A percentile compares a stretch with the other conserved stretches of the same genome.
phyloP scores from a whole-genome alignment of 805 yeast genomes.

The Suhomyces prunicola region DNA sequence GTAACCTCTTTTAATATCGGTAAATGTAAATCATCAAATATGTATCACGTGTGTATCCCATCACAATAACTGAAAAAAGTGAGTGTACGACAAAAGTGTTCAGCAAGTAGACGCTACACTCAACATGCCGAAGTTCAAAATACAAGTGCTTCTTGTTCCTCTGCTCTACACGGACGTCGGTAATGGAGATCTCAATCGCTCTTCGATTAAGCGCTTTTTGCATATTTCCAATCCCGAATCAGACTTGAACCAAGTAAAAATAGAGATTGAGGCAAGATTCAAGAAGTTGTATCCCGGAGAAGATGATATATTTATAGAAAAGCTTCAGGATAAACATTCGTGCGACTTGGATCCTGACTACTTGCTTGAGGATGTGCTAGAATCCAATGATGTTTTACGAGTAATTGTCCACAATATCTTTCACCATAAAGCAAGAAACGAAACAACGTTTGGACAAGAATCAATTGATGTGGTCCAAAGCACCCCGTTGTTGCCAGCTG shows the following conservation, averaged over 20 bases:
- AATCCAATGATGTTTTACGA: conserved; percentile 32
- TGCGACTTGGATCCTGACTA: conserved; percentile 84
- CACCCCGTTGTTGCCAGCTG: conserved; percentile 15
- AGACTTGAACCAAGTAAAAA: conserved; percentile 46
- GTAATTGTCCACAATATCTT: conserved; percentile 31
- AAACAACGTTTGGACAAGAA: conserved; percentile 1
- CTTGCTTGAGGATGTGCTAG: conserved; percentile 58
- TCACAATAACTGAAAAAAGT: neutral
- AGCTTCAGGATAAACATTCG: conserved; percentile 61
- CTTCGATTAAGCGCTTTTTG: conserved; percentile 48
- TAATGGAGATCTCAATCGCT: conserved; percentile 19
- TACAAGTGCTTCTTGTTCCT: conserved; percentile 36
- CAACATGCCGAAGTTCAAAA: conserved; percentile 15
- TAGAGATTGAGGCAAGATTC: conserved; percentile 55
- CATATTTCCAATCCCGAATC: conserved; percentile 55
- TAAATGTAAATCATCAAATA: neutral
- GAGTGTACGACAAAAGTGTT: neutral
- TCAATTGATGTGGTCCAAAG: conserved; percentile 6
- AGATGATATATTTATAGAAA: conserved; percentile 51
- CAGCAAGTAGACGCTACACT: neutral
- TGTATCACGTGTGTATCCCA: neutral
- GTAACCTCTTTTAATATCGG: neutral
- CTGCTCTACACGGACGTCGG: conserved; percentile 16
- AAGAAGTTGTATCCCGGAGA: conserved; percentile 63
- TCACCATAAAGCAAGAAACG: neutral